Percentiles rank a stretch among this genome's conserved stretches.
phyloP scores from a whole-genome alignment of 1,139 yeast species.

The Kurtzmaniella natalensis region DNA sequence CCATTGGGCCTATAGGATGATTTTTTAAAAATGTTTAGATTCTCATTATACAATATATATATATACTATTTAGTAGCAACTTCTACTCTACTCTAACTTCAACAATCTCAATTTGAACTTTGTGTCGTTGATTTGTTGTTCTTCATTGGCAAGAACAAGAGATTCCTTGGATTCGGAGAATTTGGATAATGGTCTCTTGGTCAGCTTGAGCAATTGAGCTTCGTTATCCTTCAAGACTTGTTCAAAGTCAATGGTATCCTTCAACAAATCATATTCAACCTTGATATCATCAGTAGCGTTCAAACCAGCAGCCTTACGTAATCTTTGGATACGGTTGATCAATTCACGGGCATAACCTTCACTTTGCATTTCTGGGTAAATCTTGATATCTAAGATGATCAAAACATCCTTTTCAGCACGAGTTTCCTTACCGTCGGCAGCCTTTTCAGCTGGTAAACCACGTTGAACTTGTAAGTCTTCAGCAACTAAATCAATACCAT shows the following conservation, averaged over 20 bases:
- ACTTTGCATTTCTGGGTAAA: constrained; percentile 82
- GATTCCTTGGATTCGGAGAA: constrained; percentile 34
- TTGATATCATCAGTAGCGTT: constrained; percentile 92
- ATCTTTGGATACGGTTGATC: constrained; percentile 94
- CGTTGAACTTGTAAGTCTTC: constrained; percentile 91
- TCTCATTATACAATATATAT: too few species aligned
- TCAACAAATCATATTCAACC: constrained; percentile 70
- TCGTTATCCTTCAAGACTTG: constrained; percentile 60
- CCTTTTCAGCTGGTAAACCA: constrained; percentile 64
- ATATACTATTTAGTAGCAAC: constrained; percentile 3
- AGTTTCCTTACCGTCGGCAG: constrained; percentile 70
- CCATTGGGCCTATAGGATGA: too few species aligned
- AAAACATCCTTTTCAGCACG: constrained; percentile 87
- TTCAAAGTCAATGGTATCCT: constrained; percentile 69
- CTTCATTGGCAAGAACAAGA: constrained; percentile 78
- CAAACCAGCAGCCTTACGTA: constrained; percentile 94
- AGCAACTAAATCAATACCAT: constrained; percentile 78
- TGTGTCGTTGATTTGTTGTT: constrained; percentile 84
- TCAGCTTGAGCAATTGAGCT: constrained; percentile 69
- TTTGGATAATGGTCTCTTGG: constrained; percentile 57
- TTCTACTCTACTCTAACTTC: constrained; percentile 35
- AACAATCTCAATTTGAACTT: constrained; percentile 76
- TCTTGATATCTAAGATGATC: constrained; percentile 81
- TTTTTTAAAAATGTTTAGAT: too few species aligned
- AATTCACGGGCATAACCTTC: constrained; percentile 97